Evolutionary conservation across 1,139 yeast species (phyloP), one percentile per base, ranked within the genome.

Genomic region (Kodamaea sp.): DNA sequence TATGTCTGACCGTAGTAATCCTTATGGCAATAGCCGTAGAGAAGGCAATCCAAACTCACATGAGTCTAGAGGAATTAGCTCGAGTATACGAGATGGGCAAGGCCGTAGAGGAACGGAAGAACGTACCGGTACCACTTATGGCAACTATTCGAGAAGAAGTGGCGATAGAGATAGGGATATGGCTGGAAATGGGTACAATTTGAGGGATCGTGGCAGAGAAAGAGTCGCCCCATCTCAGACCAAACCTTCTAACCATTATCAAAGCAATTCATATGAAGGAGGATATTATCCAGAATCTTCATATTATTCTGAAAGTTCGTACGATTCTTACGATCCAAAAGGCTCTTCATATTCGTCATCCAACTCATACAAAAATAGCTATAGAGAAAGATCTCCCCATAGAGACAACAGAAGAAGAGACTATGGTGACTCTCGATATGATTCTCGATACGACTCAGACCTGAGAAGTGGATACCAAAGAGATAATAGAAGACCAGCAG

Each of bases 201-300:
- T 40, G 35, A 35, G 45, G 32, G 41, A 46, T 35, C 39, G 52
- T 22, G 50, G 44, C 7, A 31, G 48, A 32, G 46, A 46, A 31
- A 37, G 51, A 34, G 44, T 44, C 6, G 36, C 33, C 6, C 27
- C 32, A 9, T 8, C 10, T 9, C 20, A 15, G 20, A 15, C 20
- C 20, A 15, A 15, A 15, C 20, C 9, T 11, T 25, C 26, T 7
- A 9, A 8, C 26, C 20, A 15, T 15, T 15, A 15, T 15, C 20
- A 15, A 15, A 15, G 20, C 20, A 15, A 4, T 15, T 15, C 20
- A 15, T 15, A 15, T 15, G 20, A 15, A 15, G 20, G 20, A 15
- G 20, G 20, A 4, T 15, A 15, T 15, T 15, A 15, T 15, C 20
- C 20, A 15, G 20, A 15, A 15, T 15, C 20, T 15, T 15, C 20